These are phyloP conservation scores for Aspergillus heteromorphus DNA, from an alignment of 495 filamentous ascomycete species.

Conservation along the genomic window DNA sequence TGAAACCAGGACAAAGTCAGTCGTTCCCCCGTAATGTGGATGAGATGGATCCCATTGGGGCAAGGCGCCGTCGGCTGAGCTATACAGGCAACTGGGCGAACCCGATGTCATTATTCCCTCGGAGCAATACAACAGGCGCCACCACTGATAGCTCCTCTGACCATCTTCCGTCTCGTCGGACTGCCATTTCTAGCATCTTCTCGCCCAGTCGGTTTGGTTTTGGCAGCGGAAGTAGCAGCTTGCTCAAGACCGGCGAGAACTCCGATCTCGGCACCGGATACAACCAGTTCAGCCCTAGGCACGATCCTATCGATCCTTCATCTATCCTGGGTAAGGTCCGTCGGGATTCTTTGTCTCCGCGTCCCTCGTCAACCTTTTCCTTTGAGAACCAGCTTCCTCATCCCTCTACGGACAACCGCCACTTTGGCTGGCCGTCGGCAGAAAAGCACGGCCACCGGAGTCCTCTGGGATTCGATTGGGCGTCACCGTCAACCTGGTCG, in stretches of 20 bases:
- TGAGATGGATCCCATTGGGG: constrained; percentile 63
- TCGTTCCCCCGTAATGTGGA: constrained; percentile 71
- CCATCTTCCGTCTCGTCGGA: constrained; percentile 37
- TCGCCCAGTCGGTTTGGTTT: constrained; percentile 40
- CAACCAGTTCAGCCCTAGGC: constrained; percentile 57
- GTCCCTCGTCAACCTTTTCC: constrained; percentile 74
- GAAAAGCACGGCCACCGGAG: constrained; percentile 50
- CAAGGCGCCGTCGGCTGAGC: constrained; percentile 58
- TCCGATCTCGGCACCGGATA: constrained; percentile 45
- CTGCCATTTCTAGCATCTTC: constrained; percentile 43
- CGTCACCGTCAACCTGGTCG: constrained; percentile 50
- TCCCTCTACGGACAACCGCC: constrained; percentile 72
- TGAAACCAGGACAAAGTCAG: constrained; percentile 74
- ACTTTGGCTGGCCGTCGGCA: constrained; percentile 57
- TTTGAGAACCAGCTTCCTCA: constrained; percentile 66
- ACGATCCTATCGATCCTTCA: constrained; percentile 53
- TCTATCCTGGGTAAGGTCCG: constrained; percentile 48
- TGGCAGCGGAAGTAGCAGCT: constrained; percentile 34
- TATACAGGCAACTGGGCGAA: constrained; percentile 58
- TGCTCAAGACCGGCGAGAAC: constrained; percentile 39
- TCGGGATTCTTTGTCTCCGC: constrained; percentile 62
- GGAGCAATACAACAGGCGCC: constrained; percentile 37
- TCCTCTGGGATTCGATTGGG: constrained; percentile 56
- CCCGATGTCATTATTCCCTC: constrained; percentile 49
- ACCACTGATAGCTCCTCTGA: constrained; percentile 43